Evolutionary conservation across 345 rosid genomes (phyloP).

Genomic region (Laguncularia racemosa): DNA sequence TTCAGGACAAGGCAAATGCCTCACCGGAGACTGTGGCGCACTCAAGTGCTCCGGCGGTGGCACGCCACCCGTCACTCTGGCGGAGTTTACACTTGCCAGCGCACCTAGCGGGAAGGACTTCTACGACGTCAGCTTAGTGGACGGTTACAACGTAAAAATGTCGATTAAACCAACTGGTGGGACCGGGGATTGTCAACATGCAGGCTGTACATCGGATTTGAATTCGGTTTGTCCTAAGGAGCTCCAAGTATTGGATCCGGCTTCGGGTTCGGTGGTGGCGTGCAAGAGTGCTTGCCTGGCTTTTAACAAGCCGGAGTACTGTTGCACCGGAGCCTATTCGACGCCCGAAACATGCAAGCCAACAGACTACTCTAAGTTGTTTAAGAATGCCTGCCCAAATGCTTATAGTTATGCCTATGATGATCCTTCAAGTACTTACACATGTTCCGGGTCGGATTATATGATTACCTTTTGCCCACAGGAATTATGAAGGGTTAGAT

Average conservation of each 20-base stretch:
- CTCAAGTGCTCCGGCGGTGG: conserved; percentile 76
- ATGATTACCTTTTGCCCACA: conserved; percentile 71
- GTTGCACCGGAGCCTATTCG: conserved; percentile 69
- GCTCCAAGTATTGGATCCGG: conserved; percentile 31
- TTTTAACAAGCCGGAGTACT: conserved; percentile 63
- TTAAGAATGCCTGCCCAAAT: conserved; percentile 77
- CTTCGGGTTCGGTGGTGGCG: conserved; percentile 49
- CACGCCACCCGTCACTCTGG: conserved; percentile 58
- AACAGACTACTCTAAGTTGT: conserved; percentile 57
- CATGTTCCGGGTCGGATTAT: conserved; percentile 71
- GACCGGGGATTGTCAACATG: conserved; percentile 60
- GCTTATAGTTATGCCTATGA: conserved; percentile 96
- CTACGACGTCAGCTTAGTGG: conserved; percentile 90
- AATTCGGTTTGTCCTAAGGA: conserved; percentile 55
- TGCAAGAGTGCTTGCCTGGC: conserved; percentile 87
- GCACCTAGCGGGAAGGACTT: conserved; percentile 44
- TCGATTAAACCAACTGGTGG: conserved; percentile 59
- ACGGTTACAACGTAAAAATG: conserved; percentile 78
- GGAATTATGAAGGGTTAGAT: background rate
- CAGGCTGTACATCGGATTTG: conserved; percentile 71
- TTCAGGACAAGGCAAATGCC: conserved; percentile 57
- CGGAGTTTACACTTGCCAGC: conserved; percentile 61
- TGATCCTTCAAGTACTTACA: conserved; percentile 73
- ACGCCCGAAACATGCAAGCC: conserved; percentile 78
- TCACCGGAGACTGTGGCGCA: conserved; percentile 73